phyloP scores from a whole-genome alignment of 768 basidiomycete genomes.

The Lactifluus rugatus region DNA sequence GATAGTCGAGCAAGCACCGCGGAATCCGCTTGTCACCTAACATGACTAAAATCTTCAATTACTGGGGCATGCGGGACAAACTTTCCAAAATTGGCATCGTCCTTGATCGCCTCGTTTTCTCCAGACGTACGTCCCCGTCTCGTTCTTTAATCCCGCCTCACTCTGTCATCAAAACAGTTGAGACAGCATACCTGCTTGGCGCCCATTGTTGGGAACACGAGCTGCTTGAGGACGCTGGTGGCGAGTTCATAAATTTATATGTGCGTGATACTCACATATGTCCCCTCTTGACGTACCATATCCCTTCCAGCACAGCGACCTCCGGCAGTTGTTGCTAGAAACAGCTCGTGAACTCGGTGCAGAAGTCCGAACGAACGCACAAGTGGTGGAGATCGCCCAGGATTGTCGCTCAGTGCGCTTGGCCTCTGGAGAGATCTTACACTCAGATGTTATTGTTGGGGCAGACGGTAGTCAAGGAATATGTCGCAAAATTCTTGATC shows the following conservation, averaged over 20 bases:
- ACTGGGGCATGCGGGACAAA: constrained; percentile 29
- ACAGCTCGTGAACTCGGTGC: constrained; percentile 24
- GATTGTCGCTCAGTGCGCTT: constrained; percentile 24
- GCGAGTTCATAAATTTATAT: constrained; percentile 26
- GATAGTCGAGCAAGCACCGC: constrained; percentile 14
- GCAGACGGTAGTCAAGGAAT: constrained; percentile 29
- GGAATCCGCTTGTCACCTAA: constrained; percentile 31
- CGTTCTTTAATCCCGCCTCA: neutral
- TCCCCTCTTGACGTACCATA: neutral
- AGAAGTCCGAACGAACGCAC: constrained; percentile 21
- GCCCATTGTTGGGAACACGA: constrained; percentile 25
- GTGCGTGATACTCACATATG: constrained; percentile 16
- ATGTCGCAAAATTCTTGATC: constrained; percentile 16
- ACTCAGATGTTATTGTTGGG: constrained; percentile 29
- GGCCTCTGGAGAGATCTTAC: constrained; percentile 25
- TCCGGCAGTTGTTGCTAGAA: constrained; percentile 27
- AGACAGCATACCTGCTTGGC: constrained; percentile 23
- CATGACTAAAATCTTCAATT: constrained; percentile 29
- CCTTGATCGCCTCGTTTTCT: constrained; percentile 21
- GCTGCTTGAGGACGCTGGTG: constrained; percentile 25
- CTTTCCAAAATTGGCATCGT: constrained; percentile 21
- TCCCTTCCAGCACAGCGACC: constrained; percentile 25
- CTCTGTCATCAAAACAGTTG: neutral
- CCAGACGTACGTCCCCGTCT: constrained; percentile 21
- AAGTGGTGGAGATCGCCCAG: constrained; percentile 24